Percentiles rank a stretch among this genome's conserved stretches.
phyloP scores from a whole-genome alignment of 306 rosid genomes.

The Malus sieversii region DNA sequence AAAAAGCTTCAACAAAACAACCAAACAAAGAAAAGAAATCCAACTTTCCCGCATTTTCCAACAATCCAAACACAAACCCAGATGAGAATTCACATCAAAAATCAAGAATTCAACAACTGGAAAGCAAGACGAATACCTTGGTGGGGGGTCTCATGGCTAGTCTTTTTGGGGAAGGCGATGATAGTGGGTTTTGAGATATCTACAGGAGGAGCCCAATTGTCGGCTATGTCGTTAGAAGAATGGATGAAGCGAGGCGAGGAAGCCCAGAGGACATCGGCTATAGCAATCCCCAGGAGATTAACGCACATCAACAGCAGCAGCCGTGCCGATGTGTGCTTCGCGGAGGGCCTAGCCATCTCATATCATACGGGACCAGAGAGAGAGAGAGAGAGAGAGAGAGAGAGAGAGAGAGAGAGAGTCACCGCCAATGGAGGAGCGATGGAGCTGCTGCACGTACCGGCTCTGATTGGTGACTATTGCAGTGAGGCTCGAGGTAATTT shows the following conservation, averaged over 20 bases:
- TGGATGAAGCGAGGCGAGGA: conserved; percentile 5
- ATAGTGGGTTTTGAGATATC: conserved; percentile 5
- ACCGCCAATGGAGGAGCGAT: neutral
- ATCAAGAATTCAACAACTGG: neutral
- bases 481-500: neutral
- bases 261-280: conserved; percentile 74
- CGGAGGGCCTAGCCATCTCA: conserved; percentile 63
- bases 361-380: neutral
- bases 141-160: neutral
- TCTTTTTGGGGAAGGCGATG: conserved; percentile 17
- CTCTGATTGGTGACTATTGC: neutral
- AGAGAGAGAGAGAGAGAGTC: too few species aligned
- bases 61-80: conserved; percentile 3
- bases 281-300: conserved; percentile 53
- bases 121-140: conserved; percentile 15
- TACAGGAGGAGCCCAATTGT: conserved; percentile 29
- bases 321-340: conserved; percentile 50
- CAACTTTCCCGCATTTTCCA: neutral
- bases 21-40: neutral
- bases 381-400: too few species aligned
- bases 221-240: neutral
- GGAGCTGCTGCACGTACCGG: neutral
- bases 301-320: conserved; percentile 43
- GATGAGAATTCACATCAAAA: neutral
- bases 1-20: neutral